phyloP scores from a whole-genome alignment of 805 yeast genomes.

The Suhomyces prunicola region DNA sequence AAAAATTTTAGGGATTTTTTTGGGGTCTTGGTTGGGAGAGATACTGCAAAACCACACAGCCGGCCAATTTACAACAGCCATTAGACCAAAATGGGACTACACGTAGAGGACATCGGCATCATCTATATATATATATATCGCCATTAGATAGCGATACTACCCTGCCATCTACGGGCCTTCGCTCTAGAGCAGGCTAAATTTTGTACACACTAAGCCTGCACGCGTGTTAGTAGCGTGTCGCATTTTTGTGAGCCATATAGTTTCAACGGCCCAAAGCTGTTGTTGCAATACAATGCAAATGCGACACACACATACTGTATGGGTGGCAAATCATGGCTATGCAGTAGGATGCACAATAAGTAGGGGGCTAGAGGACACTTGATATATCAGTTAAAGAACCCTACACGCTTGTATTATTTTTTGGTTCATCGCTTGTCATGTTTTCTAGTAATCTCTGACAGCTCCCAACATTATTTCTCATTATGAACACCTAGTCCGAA shows the following conservation, averaged over 20 bases:
- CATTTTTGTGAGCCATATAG: not conserved
- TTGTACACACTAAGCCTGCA: not conserved
- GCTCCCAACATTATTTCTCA: not conserved
- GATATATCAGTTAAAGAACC: not conserved
- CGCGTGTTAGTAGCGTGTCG: not conserved
- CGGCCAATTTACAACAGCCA: not conserved
- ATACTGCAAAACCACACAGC: not conserved
- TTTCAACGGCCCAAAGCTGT: not conserved
- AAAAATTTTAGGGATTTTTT: not conserved
- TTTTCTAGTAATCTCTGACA: not conserved
- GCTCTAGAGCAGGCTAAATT: not conserved
- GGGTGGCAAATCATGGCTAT: not conserved
- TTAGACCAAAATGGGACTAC: not conserved
- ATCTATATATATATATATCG: not conserved
- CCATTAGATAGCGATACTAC: not conserved
- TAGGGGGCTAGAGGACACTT: not conserved
- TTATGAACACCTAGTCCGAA: slow-evolving; percentile 1
- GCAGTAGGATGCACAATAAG: not conserved
- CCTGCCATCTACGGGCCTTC: not conserved
- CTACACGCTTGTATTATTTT: not conserved
- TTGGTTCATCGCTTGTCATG: not conserved
- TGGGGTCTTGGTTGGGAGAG: not conserved
- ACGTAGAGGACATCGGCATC: not conserved
- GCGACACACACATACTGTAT: not conserved
- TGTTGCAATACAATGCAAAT: not conserved